Conservation (phyloP, 345 rosid genomes). For the Arabidopsis thaliana region TAIR10.1 NC_003070.9:18027001-18027500, state of each 20-base stretch:
- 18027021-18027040: not conserved
- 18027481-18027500: not conserved
- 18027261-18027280: not conserved
- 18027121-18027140: slow-evolving; percentile 3
- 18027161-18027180: not conserved
- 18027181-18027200: not conserved
- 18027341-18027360: not conserved
- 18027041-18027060: not conserved
- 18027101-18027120: not conserved
- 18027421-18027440: not conserved
- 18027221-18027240: not conserved
- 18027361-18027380: not conserved
- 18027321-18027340: not conserved
- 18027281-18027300: not conserved
- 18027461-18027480: not conserved
- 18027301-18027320: not conserved
- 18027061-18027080: not conserved
- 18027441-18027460: not conserved
- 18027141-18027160: not conserved
- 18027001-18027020: slow-evolving; percentile 16
- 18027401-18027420: not conserved
- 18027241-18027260: not conserved
- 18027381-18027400: not conserved
- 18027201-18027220: not conserved
- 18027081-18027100: not conserved